phyloP scores from a whole-genome alignment of 306 rosid species.

The Cucumis hystrix region DNA sequence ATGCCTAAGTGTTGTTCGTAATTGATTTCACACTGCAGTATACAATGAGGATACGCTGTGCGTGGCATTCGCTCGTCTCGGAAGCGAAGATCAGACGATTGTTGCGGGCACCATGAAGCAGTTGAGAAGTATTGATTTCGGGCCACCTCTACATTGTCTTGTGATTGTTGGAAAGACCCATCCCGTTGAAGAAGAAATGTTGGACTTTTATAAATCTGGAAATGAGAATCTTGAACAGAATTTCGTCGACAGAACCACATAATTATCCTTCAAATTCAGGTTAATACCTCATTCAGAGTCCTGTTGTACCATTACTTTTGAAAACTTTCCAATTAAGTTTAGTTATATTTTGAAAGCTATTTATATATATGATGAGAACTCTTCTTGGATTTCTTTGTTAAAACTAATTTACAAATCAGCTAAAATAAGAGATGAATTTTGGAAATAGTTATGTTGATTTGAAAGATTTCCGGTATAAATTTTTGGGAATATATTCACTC shows the following conservation, averaged over 20 bases:
- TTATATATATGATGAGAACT: not conserved
- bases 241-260: not conserved
- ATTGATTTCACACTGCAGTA: constrained; percentile 27
- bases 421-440: not conserved
- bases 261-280: not conserved
- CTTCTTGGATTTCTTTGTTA: not conserved
- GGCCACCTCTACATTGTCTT: constrained; percentile 86
- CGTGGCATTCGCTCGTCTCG: constrained; percentile 84
- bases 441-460: not conserved
- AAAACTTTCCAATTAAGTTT: not conserved
- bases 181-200: constrained; percentile 88
- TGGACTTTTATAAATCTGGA: constrained; percentile 45
- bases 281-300: not conserved
- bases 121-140: constrained; percentile 58
- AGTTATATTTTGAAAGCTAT: not conserved
- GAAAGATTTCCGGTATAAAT: not conserved
- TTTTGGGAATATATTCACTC: too few species aligned
- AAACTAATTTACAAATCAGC: not conserved
- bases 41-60: constrained; percentile 55
- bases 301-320: not conserved
- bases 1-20: not conserved
- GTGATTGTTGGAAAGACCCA: constrained; percentile 78
- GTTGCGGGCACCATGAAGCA: constrained; percentile 68
- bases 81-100: constrained; percentile 73
- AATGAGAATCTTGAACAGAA: constrained; percentile 3